Conservation (phyloP, 2,329 filamentous ascomycete genomes). For the Conoideocrella luteorostrata region DNA sequence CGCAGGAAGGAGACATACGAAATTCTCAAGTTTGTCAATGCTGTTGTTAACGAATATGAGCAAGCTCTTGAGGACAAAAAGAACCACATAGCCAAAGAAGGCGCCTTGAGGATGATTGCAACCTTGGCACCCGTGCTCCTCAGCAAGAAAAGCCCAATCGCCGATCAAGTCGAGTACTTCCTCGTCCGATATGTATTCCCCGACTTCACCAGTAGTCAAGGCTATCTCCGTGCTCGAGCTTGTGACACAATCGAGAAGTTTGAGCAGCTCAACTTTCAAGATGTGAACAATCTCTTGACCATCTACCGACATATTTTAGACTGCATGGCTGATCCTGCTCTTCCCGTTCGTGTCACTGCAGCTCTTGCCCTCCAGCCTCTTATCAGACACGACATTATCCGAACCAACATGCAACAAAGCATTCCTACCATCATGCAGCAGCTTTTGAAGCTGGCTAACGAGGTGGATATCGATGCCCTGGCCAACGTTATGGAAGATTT, state of each 20-base stretch:
- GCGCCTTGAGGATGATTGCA: conserved; percentile 93
- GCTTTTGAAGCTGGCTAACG: conserved; percentile 90
- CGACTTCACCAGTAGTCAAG: conserved; percentile 87
- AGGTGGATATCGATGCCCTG: conserved; percentile 93
- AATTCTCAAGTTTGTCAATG: conserved; percentile 90
- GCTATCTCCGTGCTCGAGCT: conserved; percentile 86
- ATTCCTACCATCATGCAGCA: conserved; percentile 99
- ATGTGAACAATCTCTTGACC: conserved; percentile 87
- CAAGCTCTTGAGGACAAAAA: conserved; percentile 78
- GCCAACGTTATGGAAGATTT: conserved; percentile 99
- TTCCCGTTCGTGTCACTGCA: conserved; percentile 90
- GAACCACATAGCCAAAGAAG: conserved; percentile 92
- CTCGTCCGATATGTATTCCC: conserved; percentile 97
- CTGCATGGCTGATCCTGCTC: conserved; percentile 89
- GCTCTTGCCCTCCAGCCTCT: conserved; percentile 90
- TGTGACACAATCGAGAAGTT: conserved; percentile 99
- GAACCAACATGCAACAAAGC: conserved; percentile 91
- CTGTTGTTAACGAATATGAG: conserved; percentile 90
- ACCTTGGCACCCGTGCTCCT: conserved; percentile 90
- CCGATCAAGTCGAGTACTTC: conserved; percentile 96
- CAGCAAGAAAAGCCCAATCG: conserved; percentile 97
- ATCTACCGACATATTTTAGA: conserved; percentile 97
- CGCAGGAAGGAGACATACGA: conserved; percentile 94
- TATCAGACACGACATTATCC: conserved; percentile 91
- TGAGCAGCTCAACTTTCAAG: conserved; percentile 93